Percentiles rank a stretch among this genome's conserved stretches.
phyloP scores from a whole-genome alignment of 192 early-diverging fungal species.

The Coemansia sp. region DNA sequence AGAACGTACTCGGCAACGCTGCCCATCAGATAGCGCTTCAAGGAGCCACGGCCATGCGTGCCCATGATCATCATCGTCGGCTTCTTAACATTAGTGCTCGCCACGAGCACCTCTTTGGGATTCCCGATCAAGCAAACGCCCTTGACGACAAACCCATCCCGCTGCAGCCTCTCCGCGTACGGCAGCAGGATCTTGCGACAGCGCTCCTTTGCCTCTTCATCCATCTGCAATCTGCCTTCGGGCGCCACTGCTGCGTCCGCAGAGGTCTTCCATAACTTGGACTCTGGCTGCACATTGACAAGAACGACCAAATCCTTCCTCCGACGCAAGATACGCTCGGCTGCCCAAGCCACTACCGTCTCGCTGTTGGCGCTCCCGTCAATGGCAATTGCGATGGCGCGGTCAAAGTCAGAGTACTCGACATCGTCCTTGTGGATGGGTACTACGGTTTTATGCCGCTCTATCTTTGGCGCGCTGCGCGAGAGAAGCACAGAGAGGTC shows the following conservation, averaged over 20 bases:
- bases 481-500: slow-evolving; percentile 48
- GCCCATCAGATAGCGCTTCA: slow-evolving; percentile 68
- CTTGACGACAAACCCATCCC: slow-evolving; percentile 53
- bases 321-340: slow-evolving; percentile 45
- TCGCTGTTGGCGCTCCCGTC: slow-evolving; percentile 51
- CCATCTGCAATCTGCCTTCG: slow-evolving; percentile 18
- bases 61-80: slow-evolving; percentile 70
- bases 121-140: slow-evolving; percentile 52
- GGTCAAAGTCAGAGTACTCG: slow-evolving; percentile 53
- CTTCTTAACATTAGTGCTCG: slow-evolving; percentile 51
- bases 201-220: slow-evolving; percentile 49
- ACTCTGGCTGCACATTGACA: slow-evolving; percentile 51
- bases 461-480: slow-evolving; percentile 50
- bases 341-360: slow-evolving; percentile 41
- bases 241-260: slow-evolving; percentile 1
- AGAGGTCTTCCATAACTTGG: slow-evolving; percentile 37
- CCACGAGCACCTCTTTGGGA: slow-evolving; percentile 51
- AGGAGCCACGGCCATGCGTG: slow-evolving; percentile 62
- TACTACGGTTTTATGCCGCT: slow-evolving; percentile 49
- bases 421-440: slow-evolving; percentile 53
- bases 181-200: slow-evolving; percentile 43
- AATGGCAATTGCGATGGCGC: slow-evolving; percentile 45
- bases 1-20: slow-evolving; percentile 67
- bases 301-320: slow-evolving; percentile 49
- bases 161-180: slow-evolving; percentile 43